phyloP scores from a whole-genome alignment of 768 basidiomycete species.

The Albatrellus ellisii region DNA sequence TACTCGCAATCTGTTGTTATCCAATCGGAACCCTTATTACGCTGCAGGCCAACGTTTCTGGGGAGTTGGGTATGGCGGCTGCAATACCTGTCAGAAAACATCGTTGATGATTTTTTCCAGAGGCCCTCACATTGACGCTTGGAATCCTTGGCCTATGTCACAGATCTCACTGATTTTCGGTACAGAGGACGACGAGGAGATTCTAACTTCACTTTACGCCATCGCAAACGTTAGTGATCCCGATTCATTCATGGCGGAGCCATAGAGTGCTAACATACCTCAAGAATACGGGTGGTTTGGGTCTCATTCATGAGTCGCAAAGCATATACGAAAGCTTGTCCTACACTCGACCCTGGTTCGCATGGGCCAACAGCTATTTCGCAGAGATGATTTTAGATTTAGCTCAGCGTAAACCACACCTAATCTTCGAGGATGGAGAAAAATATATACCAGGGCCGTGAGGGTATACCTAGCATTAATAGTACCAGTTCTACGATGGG shows the following conservation, averaged over 20 bases:
- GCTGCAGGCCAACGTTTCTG: conserved; percentile 48
- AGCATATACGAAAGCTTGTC: conserved; percentile 41
- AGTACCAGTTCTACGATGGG: too few relatives aligned
- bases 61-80: conserved; percentile 45
- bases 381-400: conserved; percentile 74
- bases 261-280: background rate
- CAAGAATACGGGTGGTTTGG: conserved; percentile 61
- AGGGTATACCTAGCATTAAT: too few relatives aligned
- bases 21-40: conserved; percentile 57
- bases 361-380: conserved; percentile 78
- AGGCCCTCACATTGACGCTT: conserved; percentile 61
- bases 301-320: conserved; percentile 69
- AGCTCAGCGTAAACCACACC: conserved; percentile 55
- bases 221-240: conserved; percentile 50
- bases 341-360: conserved; percentile 69
- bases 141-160: conserved; percentile 80
- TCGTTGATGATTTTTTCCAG: conserved; percentile 21
- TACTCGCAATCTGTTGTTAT: conserved; percentile 52
- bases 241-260: conserved; percentile 1
- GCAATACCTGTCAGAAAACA: background rate
- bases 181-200: conserved; percentile 59
- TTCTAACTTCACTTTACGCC: conserved; percentile 43
- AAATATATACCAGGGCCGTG: conserved; percentile 44
- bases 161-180: conserved; percentile 64
- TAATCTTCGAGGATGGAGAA: conserved; percentile 43